Base-by-base conservation (phyloP, 805 yeast species). In the Yarrowia deformans region DNA sequence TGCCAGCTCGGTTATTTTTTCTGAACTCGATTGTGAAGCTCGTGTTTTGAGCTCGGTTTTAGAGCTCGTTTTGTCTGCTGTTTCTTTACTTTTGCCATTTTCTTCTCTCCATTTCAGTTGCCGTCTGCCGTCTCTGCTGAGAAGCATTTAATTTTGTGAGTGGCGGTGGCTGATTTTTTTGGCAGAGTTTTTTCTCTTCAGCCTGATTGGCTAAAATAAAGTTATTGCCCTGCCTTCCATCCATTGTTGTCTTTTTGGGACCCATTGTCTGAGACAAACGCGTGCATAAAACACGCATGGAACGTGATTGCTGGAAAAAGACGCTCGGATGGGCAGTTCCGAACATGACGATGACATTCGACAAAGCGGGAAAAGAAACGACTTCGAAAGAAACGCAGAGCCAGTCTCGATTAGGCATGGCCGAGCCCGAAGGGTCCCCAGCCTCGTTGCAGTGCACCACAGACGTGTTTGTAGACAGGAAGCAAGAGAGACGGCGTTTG, bases 161-260 rank as follows among this genome's bases (percentile, higher is more conserved):
- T 48, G 52, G 52, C 52, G 52, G 52, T 48, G 52, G 52, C 52
- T 48, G 52, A 46, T 4, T 46, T 23, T 4, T 5, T 9, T 7
- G 32, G 16, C 29, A 10, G 6, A n/a, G n/a, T n/a, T n/a, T n/a
- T n/a, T n/a, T 23, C 3, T 2, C 29, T 23, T 2, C 29, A 4
- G 29, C 29, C 32, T 48, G 35, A 48, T 48, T 48, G 52, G 52
- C 52, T 35, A 48, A 12, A 13, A 13, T 13, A 46, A 46, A 8
- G n/a, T 46, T 46, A 16, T 13, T 34, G 34, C 34, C 9, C 7
- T 5, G 6, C 2, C 8, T 29, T 23, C 16, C 13, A 12, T 13
- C 35, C 52, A 29, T 48, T 48, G 35, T 48, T 48, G 10, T 29
- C 13, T 12, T 8, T 1, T 2, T 10, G 5, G 12, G 12, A n/a